Percentiles rank a stretch among this genome's conserved stretches.
Conservation (phyloP, 371 early-diverging fungal species). For the Rhizopus delemar region DNA sequence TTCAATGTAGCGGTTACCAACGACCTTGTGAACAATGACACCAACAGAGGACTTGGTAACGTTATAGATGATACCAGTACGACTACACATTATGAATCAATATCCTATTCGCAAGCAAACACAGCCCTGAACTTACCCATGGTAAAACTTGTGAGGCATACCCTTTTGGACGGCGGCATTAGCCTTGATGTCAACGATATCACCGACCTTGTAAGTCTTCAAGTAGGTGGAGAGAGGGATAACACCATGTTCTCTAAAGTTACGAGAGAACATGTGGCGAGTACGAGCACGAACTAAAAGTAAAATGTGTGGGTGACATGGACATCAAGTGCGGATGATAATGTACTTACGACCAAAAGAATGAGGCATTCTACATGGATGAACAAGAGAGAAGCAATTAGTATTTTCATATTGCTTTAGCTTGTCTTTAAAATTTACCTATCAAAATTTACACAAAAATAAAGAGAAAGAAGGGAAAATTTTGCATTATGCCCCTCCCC, state of each 20-base stretch:
- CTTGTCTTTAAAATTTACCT: slow-evolving; percentile 26
- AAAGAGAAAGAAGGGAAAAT: slow-evolving; percentile 27
- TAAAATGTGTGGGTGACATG: neutral
- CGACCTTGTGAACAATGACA: slow-evolving; percentile 97
- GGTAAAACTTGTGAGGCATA: slow-evolving; percentile 99
- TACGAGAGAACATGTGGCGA: slow-evolving; percentile 96
- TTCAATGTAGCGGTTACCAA: slow-evolving; percentile 97
- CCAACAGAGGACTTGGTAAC: slow-evolving; percentile 97
- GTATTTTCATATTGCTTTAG: neutral
- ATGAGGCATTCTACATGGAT: slow-evolving; percentile 75
- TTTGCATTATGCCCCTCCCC: slow-evolving; percentile 12
- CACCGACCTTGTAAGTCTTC: slow-evolving; percentile 95
- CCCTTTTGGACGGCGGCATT: slow-evolving; percentile 97
- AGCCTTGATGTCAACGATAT: slow-evolving; percentile 40
- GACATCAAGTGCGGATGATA: neutral
- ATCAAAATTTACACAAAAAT: slow-evolving; percentile 38
- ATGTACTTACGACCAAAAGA: slow-evolving; percentile 77
- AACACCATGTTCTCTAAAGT: slow-evolving; percentile 92
- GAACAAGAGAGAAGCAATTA: neutral
- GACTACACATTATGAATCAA: slow-evolving; percentile 48
- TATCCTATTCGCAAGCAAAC: slow-evolving; percentile 26
- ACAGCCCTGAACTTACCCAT: slow-evolving; percentile 70
- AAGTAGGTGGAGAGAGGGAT: slow-evolving; percentile 96
- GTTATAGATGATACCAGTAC: slow-evolving; percentile 97
- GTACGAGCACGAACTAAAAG: slow-evolving; percentile 75